Base-by-base conservation (phyloP, 345 rosid species). In the Citrus maxima region DNA sequence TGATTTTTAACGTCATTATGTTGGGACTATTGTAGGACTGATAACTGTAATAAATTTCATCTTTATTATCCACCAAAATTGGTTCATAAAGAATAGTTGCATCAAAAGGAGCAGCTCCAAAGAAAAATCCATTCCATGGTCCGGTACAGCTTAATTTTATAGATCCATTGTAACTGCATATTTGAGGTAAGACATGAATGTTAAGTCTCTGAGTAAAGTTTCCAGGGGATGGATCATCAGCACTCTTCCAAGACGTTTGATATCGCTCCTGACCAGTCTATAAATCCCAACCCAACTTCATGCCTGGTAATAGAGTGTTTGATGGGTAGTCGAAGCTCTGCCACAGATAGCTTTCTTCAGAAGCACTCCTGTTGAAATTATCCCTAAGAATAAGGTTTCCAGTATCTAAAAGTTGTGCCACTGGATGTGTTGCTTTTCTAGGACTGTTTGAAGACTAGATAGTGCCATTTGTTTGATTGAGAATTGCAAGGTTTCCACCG, bases 301-400 rank as follows among this genome's bases (percentile, higher is more conserved):
- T 86, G 42, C 71, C 88, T 0, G 88, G 70, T 12, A 25, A 0
- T 8, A 73, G 5, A 13, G 42, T 73, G 22, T 73, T 27, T 10
- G 83, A 34, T 56, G 66, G 65, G 63, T 73, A 10, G 19, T 56
- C 90, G 69, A 89, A 90, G 67, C 92, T 88, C 71, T 87, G 87
- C 94, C 91, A 86, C 56, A 84, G 7, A 38, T 54, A 66, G 56
- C 27, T 25, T 25, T 19, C 42, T 35, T 74, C 72, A 18, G 46
- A 34, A 69, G 13, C 0, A 35, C 10, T 58, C 13, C 4, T 38
- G 32, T 22, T 28, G 12, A 1, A 40, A 25, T 21, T 58, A 6
- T 84, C 87, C 63, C 77, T 80, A 4, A 86, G 59, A 37, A 89
- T 86, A 5, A 91, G 78, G 60, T 91, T 89, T 51, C 91, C 89